These are phyloP conservation scores for Phoenix dactylifera DNA, from an alignment of 176 grass and related monocot species.

Conservation along the genomic window DNA sequence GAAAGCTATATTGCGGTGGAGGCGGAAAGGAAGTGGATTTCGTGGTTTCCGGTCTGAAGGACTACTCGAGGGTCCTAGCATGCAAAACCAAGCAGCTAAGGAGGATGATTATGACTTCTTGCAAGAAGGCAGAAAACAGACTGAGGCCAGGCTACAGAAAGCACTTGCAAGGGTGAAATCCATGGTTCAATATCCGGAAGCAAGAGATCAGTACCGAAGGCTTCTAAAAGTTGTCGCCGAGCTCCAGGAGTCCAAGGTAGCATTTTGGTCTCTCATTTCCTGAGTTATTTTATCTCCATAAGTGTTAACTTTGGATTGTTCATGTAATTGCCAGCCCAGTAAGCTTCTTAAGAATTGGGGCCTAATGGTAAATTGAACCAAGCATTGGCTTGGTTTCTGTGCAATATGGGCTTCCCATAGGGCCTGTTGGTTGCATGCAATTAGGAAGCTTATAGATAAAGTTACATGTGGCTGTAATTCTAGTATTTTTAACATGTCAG, in stretches of 20 bases:
- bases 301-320: no score
- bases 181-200: conserved; percentile 99
- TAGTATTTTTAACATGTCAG: no score
- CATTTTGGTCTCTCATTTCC: neutral
- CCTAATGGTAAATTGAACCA: no score
- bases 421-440: no score
- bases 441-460: no score
- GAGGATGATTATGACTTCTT: conserved; percentile 76
- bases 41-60: conserved; percentile 61
- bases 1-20: conserved; percentile 92
- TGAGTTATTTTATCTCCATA: no score
- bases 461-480: no score
- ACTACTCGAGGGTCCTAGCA: conserved; percentile 40
- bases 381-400: no score
- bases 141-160: conserved; percentile 69
- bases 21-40: conserved; percentile 63
- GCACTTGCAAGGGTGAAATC: conserved; percentile 90
- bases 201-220: conserved; percentile 86
- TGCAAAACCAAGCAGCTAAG: conserved; percentile 43
- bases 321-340: no score
- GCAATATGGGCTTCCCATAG: no score
- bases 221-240: conserved; percentile 64
- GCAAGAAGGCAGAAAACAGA: conserved; percentile 87
- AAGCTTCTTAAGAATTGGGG: no score
- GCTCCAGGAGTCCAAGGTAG: conserved; percentile 65